Conservation (phyloP, 1,284 basidiomycete genomes). For the Puccinia novopanici region DNA sequence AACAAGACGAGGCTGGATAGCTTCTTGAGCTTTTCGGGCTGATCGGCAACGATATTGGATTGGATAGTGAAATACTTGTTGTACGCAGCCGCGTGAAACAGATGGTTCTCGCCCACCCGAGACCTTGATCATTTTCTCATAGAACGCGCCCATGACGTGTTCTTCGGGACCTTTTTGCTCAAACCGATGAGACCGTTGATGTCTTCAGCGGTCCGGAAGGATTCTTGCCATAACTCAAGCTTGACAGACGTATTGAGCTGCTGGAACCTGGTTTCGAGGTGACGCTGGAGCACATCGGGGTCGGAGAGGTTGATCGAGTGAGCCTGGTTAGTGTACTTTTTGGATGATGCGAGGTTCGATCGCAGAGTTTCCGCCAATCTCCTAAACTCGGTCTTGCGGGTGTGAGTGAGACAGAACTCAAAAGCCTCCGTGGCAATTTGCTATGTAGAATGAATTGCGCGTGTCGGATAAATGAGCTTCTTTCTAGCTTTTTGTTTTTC, state of each 20-base stretch:
- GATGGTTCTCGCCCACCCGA: constrained; percentile 85
- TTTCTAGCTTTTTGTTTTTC: neutral
- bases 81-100: constrained; percentile 98
- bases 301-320: constrained; percentile 98
- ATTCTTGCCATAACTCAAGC: constrained; percentile 98
- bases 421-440: constrained; percentile 96
- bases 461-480: neutral
- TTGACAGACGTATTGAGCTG: constrained; percentile 98
- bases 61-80: constrained; percentile 72
- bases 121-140: constrained; percentile 95
- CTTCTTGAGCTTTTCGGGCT: constrained; percentile 69
- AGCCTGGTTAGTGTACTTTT: constrained; percentile 91
- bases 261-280: constrained; percentile 96
- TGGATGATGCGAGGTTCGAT: constrained; percentile 89
- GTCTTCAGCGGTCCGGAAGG: constrained; percentile 97
- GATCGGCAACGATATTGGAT: constrained; percentile 68
- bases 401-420: constrained; percentile 90
- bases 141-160: constrained; percentile 99
- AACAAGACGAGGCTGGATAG: constrained; percentile 85
- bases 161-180: constrained; percentile 75
- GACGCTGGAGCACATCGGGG: constrained; percentile 91
- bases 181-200: constrained; percentile 93
- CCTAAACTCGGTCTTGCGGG: constrained; percentile 95
- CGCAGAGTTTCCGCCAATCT: constrained; percentile 95
- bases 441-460: constrained; percentile 60